These are phyloP conservation scores for Cutaneotrichosporon sp. DNA, from an alignment of 1,284 basidiomycete species.

Conservation along the genomic window DNA sequence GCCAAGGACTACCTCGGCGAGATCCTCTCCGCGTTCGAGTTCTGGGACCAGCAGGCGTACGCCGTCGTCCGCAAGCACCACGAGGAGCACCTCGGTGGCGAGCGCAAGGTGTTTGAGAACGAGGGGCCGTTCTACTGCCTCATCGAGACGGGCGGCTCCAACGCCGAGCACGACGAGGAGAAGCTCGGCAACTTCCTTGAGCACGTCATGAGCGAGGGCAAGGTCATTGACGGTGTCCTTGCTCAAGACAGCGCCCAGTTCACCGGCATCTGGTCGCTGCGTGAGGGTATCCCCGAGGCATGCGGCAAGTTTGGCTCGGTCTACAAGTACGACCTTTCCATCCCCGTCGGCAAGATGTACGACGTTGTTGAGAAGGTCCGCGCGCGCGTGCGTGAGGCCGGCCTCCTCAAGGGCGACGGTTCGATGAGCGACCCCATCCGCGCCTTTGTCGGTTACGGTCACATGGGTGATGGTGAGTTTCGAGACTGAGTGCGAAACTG, in stretches of 20 bases:
- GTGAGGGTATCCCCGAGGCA: constrained; percentile 94
- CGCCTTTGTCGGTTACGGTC: constrained; percentile 89
- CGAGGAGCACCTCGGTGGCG: constrained; percentile 48
- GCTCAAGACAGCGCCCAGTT: constrained; percentile 92
- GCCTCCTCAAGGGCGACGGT: constrained; percentile 63
- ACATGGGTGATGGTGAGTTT: constrained; percentile 86
- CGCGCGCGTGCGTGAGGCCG: constrained; percentile 70
- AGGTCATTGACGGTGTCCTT: constrained; percentile 88
- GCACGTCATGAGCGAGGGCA: constrained; percentile 71
- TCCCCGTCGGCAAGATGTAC: constrained; percentile 88
- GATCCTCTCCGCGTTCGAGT: constrained; percentile 97
- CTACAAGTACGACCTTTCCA: constrained; percentile 97
- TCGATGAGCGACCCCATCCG: constrained; percentile 67
- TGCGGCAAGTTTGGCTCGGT: constrained; percentile 91
- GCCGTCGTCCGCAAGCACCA: constrained; percentile 65
- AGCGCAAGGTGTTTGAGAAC: constrained; percentile 57
- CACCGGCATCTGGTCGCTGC: constrained; percentile 83
- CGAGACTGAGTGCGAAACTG: no score
- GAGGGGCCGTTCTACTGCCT: constrained; percentile 84
- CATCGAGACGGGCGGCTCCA: constrained; percentile 93
- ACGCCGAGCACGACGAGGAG: constrained; percentile 94
- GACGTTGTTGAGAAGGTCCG: constrained; percentile 80
- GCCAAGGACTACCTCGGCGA: constrained; percentile 77
- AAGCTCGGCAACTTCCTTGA: constrained; percentile 87
- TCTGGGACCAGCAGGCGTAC: constrained; percentile 82